Base-by-base conservation (phyloP, 768 basidiomycete species). In the Hortiboletus flavorubellus region DNA sequence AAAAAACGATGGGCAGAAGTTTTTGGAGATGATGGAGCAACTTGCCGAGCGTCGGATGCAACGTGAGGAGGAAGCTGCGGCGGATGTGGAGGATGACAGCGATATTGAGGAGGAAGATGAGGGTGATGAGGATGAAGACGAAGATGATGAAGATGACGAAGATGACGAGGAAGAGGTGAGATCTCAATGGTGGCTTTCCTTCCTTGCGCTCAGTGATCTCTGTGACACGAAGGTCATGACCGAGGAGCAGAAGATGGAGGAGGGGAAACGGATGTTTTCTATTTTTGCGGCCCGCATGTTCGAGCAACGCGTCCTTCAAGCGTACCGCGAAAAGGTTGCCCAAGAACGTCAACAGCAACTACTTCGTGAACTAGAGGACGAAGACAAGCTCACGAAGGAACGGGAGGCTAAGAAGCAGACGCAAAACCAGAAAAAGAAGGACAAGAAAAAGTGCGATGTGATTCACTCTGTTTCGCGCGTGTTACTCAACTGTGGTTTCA, bases 1-100 rank as follows among this genome's bases (percentile, higher is more conserved):
- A 64, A 97, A 97, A 79, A 98, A 98, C 65, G 95, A 99, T 66
- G 96, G 96, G 2, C 92, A 94, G 66, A 98, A 97, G 77, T 99
- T 99, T 76, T 76, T 99, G 64, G 97, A 99, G 78, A 99, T 99
- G 97, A 99, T 99, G 97, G 97, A 98, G 71, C 93, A 96, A 73
- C 82, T 99, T 18, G 95, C 96, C 0, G 93, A 97, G 67, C 83
- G 93, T 47, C 83, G 96, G 43, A 92, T 96, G 82, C 87, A 91
- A 63, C 82, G 95, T 5, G 95, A 98, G 67, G 89, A 94, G 63
- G 78, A 81, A 66, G 80, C 76, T 33, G 80, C 77, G 16, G 78
- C 81, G 0, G 85, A 83, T 35, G 82, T 81, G 0, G 87, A 84
- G 29, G 80, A 80, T 21, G 84, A 81, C 35, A 82, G 83, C 6